phyloP scores from a whole-genome alignment of 2,329 filamentous ascomycete genomes.

The Colletotrichum orchidophilum region DNA sequence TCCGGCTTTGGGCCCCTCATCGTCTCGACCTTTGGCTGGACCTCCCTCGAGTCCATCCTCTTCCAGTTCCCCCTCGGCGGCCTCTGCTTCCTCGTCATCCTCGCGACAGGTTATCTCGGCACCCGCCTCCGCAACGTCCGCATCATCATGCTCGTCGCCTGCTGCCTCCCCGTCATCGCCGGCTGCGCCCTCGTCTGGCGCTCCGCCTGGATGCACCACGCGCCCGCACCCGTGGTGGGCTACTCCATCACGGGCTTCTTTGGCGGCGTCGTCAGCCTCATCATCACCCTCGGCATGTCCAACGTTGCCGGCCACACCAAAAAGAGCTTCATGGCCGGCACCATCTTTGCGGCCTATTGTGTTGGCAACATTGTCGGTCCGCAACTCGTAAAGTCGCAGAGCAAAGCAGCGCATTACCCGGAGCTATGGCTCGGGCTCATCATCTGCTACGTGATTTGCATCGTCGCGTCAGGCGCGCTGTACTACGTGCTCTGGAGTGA shows the following conservation, averaged over 20 bases:
- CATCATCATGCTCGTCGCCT: conserved; percentile 70
- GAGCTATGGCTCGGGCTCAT: conserved; percentile 77
- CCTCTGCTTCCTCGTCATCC: conserved; percentile 73
- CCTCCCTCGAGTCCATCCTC: conserved; percentile 71
- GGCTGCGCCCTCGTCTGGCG: conserved; percentile 82
- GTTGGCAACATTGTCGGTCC: conserved; percentile 81
- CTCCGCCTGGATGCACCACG: conserved; percentile 69
- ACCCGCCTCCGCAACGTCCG: conserved; percentile 69
- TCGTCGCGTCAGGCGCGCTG: conserved; percentile 62
- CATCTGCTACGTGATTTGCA: conserved; percentile 73
- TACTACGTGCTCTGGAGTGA: conserved; percentile 68
- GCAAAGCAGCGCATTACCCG: conserved; percentile 73
- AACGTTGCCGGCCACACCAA: conserved; percentile 83
- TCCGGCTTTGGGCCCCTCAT: conserved; percentile 77
- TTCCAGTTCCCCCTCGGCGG: conserved; percentile 80
- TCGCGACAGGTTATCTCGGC: conserved; percentile 72
- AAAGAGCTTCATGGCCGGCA: conserved; percentile 79
- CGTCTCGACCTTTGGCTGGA: conserved; percentile 76
- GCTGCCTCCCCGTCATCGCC: conserved; percentile 78
- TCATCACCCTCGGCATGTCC: conserved; percentile 62
- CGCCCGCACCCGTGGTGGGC: conserved; percentile 73
- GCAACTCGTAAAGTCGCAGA: conserved; percentile 74
- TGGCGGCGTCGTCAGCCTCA: conserved; percentile 72
- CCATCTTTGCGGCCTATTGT: conserved; percentile 80
- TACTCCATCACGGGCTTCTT: conserved; percentile 80